A percentile compares a stretch with the other conserved stretches of the same genome.
Conservation (phyloP, 805 yeast species). For the Ogataea paraovalis region DNA sequence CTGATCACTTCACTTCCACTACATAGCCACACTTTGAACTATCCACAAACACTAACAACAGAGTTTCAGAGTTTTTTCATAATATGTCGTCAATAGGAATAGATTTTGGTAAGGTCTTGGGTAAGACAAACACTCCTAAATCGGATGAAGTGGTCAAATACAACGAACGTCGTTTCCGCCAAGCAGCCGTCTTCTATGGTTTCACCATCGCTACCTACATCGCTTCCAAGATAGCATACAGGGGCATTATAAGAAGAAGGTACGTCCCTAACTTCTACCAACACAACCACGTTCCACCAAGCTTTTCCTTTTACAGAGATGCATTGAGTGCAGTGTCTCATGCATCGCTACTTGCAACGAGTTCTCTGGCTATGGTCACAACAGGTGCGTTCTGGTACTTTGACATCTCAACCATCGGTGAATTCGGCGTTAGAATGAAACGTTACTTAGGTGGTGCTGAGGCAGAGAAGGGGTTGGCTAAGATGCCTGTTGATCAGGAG, state of each 20-base stretch:
- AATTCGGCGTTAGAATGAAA: constrained; percentile 70
- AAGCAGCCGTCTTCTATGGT: constrained; percentile 67
- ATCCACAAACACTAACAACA: no score
- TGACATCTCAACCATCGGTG: constrained; percentile 65
- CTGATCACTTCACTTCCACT: no score
- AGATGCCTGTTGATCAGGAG: constrained; percentile 55
- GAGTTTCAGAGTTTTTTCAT: no score
- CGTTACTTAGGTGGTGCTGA: constrained; percentile 63
- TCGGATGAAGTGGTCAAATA: constrained; percentile 42
- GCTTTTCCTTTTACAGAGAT: constrained; percentile 74
- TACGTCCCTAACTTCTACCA: constrained; percentile 74
- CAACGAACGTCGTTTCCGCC: constrained; percentile 59
- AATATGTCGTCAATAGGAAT: constrained; percentile 17
- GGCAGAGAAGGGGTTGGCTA: constrained; percentile 43
- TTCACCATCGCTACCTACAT: constrained; percentile 69
- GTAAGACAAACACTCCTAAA: constrained; percentile 24
- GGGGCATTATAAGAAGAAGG: constrained; percentile 69
- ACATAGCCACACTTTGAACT: no score
- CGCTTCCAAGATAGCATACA: constrained; percentile 69
- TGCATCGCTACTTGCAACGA: constrained; percentile 71
- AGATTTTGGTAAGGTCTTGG: constrained; percentile 29
- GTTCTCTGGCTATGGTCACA: constrained; percentile 66
- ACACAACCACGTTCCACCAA: constrained; percentile 82
- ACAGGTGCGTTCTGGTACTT: constrained; percentile 77
- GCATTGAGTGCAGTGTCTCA: constrained; percentile 82